Base-by-base conservation (phyloP, 2,329 filamentous ascomycete genomes). In the Xylariaceae sp. region DNA sequence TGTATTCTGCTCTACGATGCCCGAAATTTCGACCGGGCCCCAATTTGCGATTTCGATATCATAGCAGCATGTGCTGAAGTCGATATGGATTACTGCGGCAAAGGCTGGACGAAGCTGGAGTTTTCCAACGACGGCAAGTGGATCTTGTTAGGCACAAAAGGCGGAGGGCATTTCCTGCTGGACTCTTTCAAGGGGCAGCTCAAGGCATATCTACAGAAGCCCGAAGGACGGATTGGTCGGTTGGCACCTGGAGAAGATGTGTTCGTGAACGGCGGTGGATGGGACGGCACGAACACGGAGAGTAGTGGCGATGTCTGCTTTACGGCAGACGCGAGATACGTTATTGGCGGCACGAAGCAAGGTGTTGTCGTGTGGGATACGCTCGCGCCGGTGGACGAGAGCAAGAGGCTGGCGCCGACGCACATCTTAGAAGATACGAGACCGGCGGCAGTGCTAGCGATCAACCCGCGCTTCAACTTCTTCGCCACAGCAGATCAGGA, bases 121-220 rank as follows among this genome's bases (percentile, higher is more conserved):
- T 97, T 99, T 72, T 94, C 90, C 59, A 99, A 99, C 69, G 94
- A 99, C 69, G 94, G 94, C 15, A 96, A 96, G 70, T 85, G 85
- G 61, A 76, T 99, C 52, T 81, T 99, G 4, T 74, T 99, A 15
- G 90, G 89, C 11, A 97, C 93, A 1, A 90, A 88, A 53, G 90
- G 89, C 5, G 82, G 82, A 55, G 91, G 92, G 0, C 94, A 99
- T 73, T 96, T 94, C 70, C 77, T 99, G 2, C 79, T 99, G n/a
- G 94, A 99, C 72, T 90, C 93, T 1, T 97, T 97, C 71, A 86
- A 90, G 48, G 94, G 93, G 45, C 82, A 80, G 5, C 74, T 97
- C 18, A 90, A 88, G 69, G 87, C 89, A 8, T 92, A 89, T 71
- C 80, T 92, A 58, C 84, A 69, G 71, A 85, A 77, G 73, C 83